phyloP scores from a whole-genome alignment of 2,329 filamentous ascomycete genomes.

The Saccharata proteae region DNA sequence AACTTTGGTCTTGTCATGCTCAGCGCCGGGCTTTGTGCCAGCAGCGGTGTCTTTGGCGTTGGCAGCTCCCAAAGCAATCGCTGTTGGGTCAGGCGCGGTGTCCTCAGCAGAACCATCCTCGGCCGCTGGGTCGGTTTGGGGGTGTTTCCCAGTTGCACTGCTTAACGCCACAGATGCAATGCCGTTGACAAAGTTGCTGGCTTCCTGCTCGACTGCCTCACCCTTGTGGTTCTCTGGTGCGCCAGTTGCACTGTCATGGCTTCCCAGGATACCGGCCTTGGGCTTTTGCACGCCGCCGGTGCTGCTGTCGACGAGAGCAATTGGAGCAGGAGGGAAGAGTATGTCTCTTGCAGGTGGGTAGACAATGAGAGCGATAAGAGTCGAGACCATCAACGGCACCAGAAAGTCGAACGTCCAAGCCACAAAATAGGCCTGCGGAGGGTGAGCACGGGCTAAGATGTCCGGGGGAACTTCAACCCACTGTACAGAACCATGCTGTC shows the following conservation, averaged over 20 bases:
- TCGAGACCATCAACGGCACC: slow-evolving; percentile 45
- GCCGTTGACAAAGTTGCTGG: slow-evolving; percentile 65
- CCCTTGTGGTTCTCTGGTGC: slow-evolving; percentile 75
- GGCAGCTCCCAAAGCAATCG: slow-evolving; percentile 40
- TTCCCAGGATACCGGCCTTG: slow-evolving; percentile 61
- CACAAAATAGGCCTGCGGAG: slow-evolving; percentile 36
- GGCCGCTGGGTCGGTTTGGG: slow-evolving; percentile 48
- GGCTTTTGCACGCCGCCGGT: slow-evolving; percentile 70
- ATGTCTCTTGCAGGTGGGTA: slow-evolving; percentile 49
- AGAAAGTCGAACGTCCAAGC: slow-evolving; percentile 68
- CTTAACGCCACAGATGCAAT: slow-evolving; percentile 61
- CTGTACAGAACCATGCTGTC: slow-evolving; percentile 54
- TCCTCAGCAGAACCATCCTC: slow-evolving; percentile 32
- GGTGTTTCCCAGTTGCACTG: slow-evolving; percentile 66
- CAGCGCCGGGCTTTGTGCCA: slow-evolving; percentile 37
- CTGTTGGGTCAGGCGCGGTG: slow-evolving; percentile 49
- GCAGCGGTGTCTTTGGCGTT: slow-evolving; percentile 41
- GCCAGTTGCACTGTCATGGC: slow-evolving; percentile 64
- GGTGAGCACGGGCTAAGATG: slow-evolving; percentile 2
- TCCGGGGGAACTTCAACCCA: slow-evolving; percentile 11
- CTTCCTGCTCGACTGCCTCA: slow-evolving; percentile 73
- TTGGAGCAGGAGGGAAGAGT: slow-evolving; percentile 66
- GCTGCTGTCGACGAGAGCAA: slow-evolving; percentile 56
- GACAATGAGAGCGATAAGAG: slow-evolving; percentile 52
- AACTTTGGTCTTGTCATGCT: slow-evolving; percentile 65